Conservation (phyloP, 345 rosid genomes). For the Populus nigra region DNA sequence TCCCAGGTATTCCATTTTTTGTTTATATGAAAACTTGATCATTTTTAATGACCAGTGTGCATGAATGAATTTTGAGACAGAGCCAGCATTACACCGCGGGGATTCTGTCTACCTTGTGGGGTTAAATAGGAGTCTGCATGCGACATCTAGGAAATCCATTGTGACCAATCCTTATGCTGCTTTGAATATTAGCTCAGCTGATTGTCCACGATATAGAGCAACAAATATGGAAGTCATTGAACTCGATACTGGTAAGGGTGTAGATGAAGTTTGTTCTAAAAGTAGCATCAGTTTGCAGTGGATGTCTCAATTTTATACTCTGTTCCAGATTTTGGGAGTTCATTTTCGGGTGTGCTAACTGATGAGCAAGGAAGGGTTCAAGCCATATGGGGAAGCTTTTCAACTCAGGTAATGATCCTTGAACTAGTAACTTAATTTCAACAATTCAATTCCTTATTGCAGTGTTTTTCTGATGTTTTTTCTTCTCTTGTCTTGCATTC, state of each 20-base stretch:
- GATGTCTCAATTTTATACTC: not conserved
- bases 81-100: conserved; percentile 80
- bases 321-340: conserved; percentile 80
- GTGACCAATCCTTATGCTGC: conserved; percentile 88
- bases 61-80: conserved; percentile 35
- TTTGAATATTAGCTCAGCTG: conserved; percentile 70
- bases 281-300: not conserved
- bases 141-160: conserved; percentile 82
- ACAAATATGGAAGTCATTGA: conserved; percentile 94
- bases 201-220: conserved; percentile 84
- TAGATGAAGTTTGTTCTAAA: not conserved
- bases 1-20: too few relatives aligned
- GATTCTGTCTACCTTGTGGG: conserved; percentile 89
- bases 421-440: too few relatives aligned
- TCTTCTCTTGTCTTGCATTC: conserved; percentile 1
- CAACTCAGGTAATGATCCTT: conserved; percentile 55
- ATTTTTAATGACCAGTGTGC: too few relatives aligned
- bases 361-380: conserved; percentile 83
- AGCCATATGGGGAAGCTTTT: conserved; percentile 95
- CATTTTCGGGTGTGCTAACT: conserved; percentile 82
- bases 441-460: conserved; percentile 5
- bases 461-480: conserved; percentile 11
- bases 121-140: conserved; percentile 75
- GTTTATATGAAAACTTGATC: too few relatives aligned
- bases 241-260: conserved; percentile 72